A percentile compares a stretch with the other conserved stretches of the same genome.
These are phyloP conservation scores for Neurospora sp. DNA, from an alignment of 495 filamentous ascomycete species.

Conservation along the genomic window DNA sequence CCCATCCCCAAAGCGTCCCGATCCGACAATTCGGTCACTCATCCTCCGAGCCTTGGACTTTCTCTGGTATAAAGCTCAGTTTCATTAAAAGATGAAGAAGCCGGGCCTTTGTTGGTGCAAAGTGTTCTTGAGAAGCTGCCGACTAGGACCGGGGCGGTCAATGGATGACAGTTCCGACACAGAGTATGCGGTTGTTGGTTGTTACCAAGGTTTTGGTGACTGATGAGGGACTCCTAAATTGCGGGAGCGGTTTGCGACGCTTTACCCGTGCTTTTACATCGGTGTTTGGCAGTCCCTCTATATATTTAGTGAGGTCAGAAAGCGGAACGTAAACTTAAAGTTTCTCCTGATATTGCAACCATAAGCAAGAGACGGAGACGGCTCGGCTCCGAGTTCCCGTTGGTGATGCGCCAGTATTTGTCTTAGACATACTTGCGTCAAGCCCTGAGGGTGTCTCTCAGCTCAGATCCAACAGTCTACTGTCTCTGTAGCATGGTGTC, in stretches of 20 bases:
- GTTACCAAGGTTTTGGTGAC: neutral
- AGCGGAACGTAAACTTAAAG: neutral
- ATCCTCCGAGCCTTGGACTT: neutral
- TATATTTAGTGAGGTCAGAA: neutral
- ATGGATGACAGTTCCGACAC: neutral
- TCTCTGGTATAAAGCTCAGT: neutral
- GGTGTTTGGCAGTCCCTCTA: neutral
- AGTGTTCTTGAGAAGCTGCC: neutral
- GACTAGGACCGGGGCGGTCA: neutral
- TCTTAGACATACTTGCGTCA: neutral
- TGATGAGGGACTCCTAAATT: neutral
- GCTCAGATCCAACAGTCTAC: neutral
- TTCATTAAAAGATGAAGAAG: neutral
- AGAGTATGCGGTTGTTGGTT: neutral
- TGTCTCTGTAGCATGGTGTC: neutral
- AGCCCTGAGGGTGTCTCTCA: neutral
- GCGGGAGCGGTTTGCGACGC: neutral
- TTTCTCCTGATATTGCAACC: neutral
- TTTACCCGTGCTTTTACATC: neutral
- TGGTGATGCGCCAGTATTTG: neutral
- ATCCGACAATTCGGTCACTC: neutral
- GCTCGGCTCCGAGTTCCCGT: neutral
- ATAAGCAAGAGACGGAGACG: neutral
- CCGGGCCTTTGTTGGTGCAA: neutral
- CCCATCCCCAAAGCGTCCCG: neutral